These are phyloP conservation scores for Trifolium pratense DNA, from an alignment of 306 rosid species.

Conservation along the genomic window DNA sequence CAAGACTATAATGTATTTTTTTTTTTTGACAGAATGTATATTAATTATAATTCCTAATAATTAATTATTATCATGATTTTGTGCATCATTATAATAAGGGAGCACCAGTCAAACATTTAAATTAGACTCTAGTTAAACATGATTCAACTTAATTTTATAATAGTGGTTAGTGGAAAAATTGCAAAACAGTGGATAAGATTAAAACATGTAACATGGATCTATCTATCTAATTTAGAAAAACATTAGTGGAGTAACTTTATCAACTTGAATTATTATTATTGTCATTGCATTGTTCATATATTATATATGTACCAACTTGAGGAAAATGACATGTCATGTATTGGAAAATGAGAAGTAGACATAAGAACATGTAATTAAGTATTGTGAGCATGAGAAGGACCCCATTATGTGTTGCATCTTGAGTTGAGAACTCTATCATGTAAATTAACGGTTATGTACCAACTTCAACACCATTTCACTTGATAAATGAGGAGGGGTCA, in stretches of 20 bases:
- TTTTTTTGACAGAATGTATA: no score
- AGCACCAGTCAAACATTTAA: constrained; percentile 1
- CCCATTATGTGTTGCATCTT: constrained; percentile 49
- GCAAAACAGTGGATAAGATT: constrained; percentile 31
- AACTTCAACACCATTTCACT: constrained; percentile 33
- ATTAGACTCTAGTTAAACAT: background rate
- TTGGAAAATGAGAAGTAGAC: constrained; percentile 40
- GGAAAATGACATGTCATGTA: constrained; percentile 51
- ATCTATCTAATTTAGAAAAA: constrained; percentile 38
- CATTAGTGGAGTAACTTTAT: constrained; percentile 39
- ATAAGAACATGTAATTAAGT: constrained; percentile 30
- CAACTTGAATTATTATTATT: constrained; percentile 36
- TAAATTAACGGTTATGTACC: constrained; percentile 43
- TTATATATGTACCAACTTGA: constrained; percentile 38
- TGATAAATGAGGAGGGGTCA: constrained; percentile 30
- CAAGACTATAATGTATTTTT: no score
- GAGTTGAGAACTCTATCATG: constrained; percentile 39
- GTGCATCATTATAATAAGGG: constrained; percentile 32
- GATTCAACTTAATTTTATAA: constrained; percentile 9
- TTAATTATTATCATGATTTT: constrained; percentile 2
- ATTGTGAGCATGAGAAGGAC: constrained; percentile 57
- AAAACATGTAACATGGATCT: constrained; percentile 29
- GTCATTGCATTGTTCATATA: background rate
- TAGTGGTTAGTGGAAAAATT: constrained; percentile 29
- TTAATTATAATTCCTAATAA: no score